Conservation (phyloP, 2,329 filamentous ascomycete species). For the Onygenales sp. region DNA sequence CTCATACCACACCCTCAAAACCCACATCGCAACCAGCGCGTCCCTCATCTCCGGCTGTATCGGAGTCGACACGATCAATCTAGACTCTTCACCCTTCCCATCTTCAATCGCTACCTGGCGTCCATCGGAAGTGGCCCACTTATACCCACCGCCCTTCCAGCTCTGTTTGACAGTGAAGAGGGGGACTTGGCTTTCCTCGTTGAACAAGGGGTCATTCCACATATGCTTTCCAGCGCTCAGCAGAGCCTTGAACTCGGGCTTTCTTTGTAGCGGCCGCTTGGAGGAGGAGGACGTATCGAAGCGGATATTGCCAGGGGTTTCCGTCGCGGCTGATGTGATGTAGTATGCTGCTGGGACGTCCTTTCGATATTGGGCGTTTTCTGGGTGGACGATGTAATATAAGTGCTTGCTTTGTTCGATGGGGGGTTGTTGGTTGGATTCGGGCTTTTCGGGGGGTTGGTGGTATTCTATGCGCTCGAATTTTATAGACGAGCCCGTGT, state of each 20-base stretch:
- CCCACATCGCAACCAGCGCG: slow-evolving; percentile 12
- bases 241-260: neutral
- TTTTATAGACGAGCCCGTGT: no score
- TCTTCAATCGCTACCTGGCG: neutral
- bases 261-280: neutral
- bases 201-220: neutral
- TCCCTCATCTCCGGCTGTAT: slow-evolving; percentile 8
- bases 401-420: no score
- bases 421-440: no score
- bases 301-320: slow-evolving; percentile 10
- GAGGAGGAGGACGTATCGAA: slow-evolving; percentile 5
- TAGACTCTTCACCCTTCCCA: slow-evolving; percentile 1
- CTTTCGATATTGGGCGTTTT: slow-evolving; percentile 11
- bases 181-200: neutral
- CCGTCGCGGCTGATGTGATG: slow-evolving; percentile 5
- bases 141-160: neutral
- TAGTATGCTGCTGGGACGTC: slow-evolving; percentile 12
- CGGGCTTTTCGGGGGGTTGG: no score
- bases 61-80: slow-evolving; percentile 2
- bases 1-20: slow-evolving; percentile 12
- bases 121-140: neutral
- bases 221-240: neutral
- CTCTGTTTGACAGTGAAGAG: neutral
- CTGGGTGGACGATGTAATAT: slow-evolving; percentile 10
- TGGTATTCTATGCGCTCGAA: no score